These are phyloP conservation scores for Beauveria medogensis DNA, from an alignment of 2,329 filamentous ascomycete genomes.

Conservation along the genomic window DNA sequence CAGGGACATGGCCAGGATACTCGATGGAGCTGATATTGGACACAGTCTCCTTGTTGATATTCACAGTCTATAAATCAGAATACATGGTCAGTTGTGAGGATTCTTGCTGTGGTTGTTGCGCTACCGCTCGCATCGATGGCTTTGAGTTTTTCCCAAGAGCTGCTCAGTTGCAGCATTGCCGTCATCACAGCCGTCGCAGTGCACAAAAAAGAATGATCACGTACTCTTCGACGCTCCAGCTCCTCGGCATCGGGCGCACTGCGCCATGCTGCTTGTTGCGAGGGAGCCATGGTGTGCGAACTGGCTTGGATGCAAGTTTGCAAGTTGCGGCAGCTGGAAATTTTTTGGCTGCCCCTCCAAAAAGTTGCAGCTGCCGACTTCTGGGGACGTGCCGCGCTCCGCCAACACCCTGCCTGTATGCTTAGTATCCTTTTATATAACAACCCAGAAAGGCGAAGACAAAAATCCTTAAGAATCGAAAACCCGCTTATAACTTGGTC, in stretches of 20 bases:
- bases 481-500: no score
- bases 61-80: slow-evolving; percentile 57
- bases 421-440: neutral
- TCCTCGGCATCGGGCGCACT: slow-evolving; percentile 43
- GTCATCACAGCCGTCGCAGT: neutral
- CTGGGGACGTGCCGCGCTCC: slow-evolving; percentile 6
- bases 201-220: slow-evolving; percentile 11
- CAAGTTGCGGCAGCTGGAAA: slow-evolving; percentile 14
- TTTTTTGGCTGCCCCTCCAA: slow-evolving; percentile 26
- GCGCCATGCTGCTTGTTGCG: slow-evolving; percentile 26
- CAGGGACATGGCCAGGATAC: slow-evolving; percentile 83
- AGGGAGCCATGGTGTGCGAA: slow-evolving; percentile 23
- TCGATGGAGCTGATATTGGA: slow-evolving; percentile 83
- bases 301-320: neutral
- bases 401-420: neutral
- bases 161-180: neutral
- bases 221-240: slow-evolving; percentile 53
- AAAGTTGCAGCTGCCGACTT: slow-evolving; percentile 10
- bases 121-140: neutral
- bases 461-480: no score
- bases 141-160: neutral
- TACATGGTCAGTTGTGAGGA: neutral
- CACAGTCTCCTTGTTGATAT: slow-evolving; percentile 84
- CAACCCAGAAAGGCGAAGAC: no score
- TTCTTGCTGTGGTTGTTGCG: neutral